Evolutionary conservation across 225 moss, liverwort and hornwort genomes (phyloP), one percentile per base, ranked within the genome.

Genomic region (Climacium dendroides): DNA sequence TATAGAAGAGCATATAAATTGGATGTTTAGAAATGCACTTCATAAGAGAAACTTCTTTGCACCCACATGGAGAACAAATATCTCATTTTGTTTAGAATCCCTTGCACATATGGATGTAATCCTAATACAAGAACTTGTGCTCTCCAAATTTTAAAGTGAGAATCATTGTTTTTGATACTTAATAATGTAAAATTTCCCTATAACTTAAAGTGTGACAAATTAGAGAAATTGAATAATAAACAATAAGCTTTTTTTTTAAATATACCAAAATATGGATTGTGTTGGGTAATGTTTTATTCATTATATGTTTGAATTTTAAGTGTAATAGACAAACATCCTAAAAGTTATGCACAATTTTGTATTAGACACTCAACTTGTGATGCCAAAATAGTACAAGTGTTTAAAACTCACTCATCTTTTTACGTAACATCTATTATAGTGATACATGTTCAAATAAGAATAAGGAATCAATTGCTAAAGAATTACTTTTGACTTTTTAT

Each of bases 11-110:
- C 20, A 2, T 20, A 48, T 8, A 47, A 35, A 19, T 35, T 65
- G 11, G 10, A 65, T 65, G 65, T 65, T 1, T 65, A 5, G 10
- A 65, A n/a, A 11, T 65, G 19, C 3, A 1, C 19, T 35, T 35
- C 1, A 0, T 0, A 35, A 65, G 2, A 5, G 0, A 65, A 19
- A 35, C 11, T n/a, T n/a, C 8, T 65, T 35, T 35, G 19, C 19
- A 10, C 10, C 18, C 10, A 19, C 19, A 3, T 5, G 10, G 3
- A 19, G 19, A 35, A 19, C 3, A 35, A 11, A 11, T n/a, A 35
- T 35, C 18, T n/a, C 11, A n/a, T 35, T 65, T 65, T 65, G 19
- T 65, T 65, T 35, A 65, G 6, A 65, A 67, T 23, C 7, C 7
- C 23, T 7, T 67, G 13, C 10, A 19, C 9, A 37, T 2, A 1